A percentile compares a stretch with the other conserved stretches of the same genome.
Evolutionary conservation across 202 grass and related monocot genomes (phyloP).

Genomic region (Setaria italica): DNA sequence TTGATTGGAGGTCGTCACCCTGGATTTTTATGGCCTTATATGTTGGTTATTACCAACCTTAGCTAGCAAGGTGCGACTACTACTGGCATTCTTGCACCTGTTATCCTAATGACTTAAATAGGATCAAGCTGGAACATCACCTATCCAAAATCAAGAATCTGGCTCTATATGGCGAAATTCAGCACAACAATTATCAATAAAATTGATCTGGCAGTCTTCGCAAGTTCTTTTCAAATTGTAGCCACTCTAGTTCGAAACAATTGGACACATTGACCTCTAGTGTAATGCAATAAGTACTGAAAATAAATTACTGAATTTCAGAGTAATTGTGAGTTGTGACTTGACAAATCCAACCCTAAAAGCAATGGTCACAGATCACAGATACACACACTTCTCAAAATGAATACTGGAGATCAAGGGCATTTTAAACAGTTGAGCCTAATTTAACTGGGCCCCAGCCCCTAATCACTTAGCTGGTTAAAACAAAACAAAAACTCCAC

Average conservation of each 20-base stretch:
- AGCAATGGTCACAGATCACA: neutral
- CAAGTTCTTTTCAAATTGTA: constrained; percentile 24
- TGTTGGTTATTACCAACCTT: too few species aligned
- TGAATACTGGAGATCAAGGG: neutral
- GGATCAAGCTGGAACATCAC: neutral
- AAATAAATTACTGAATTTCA: constrained; percentile 28
- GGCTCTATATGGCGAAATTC: neutral
- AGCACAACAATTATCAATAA: neutral
- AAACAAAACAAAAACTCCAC: neutral
- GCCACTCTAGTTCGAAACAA: neutral
- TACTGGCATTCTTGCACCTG: neutral
- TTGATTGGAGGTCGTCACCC: neutral
- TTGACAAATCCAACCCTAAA: neutral
- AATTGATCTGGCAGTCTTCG: neutral
- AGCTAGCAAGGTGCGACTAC: neutral
- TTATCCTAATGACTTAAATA: neutral
- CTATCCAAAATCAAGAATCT: constrained; percentile 21
- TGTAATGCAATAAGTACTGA: constrained; percentile 1
- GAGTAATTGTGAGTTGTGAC: neutral
- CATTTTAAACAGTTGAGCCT: neutral
- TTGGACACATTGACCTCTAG: neutral
- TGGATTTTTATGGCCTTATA: neutral
- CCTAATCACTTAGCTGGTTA: constrained; percentile 9
- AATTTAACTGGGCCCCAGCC: neutral
- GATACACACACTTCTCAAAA: constrained; percentile 8